A percentile compares a stretch with the other conserved stretches of the same genome.
phyloP scores from a whole-genome alignment of 2,329 filamentous ascomycete genomes.

The Emmonsia crescens region DNA sequence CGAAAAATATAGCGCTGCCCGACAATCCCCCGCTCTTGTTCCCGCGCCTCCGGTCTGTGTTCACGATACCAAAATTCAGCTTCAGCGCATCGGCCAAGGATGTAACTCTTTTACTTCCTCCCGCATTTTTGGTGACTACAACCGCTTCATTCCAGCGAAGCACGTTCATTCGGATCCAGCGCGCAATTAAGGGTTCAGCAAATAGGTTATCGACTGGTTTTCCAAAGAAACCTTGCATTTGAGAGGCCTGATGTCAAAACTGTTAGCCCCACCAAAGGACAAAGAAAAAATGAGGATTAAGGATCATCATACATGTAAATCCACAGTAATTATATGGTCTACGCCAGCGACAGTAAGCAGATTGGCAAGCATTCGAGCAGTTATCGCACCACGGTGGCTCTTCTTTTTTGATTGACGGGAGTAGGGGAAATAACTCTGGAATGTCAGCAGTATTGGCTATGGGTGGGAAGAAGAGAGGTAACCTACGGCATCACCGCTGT shows the following conservation, averaged over 20 bases:
- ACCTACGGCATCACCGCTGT: constrained; percentile 40
- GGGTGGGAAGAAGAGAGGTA: constrained; percentile 12
- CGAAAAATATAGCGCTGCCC: constrained; percentile 66
- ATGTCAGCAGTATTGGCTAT: constrained; percentile 25
- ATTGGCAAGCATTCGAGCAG: constrained; percentile 93
- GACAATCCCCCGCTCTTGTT: constrained; percentile 49
- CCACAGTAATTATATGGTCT: constrained; percentile 94
- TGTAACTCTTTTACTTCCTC: constrained; percentile 92
- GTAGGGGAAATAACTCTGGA: constrained; percentile 78
- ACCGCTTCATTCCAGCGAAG: constrained; percentile 78
- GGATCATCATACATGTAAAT: constrained; percentile 60
- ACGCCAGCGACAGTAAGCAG: constrained; percentile 86
- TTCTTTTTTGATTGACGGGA: constrained; percentile 99
- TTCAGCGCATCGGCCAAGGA: constrained; percentile 92
- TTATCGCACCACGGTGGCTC: constrained; percentile 89
- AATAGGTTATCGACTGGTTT: constrained; percentile 96
- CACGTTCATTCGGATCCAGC: constrained; percentile 89
- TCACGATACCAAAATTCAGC: constrained; percentile 91
- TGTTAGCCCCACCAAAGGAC: neutral
- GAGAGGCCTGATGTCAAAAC: constrained; percentile 49
- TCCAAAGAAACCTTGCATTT: constrained; percentile 99
- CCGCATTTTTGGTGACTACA: constrained; percentile 95
- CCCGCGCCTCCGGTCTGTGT: constrained; percentile 46
- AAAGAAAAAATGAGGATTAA: neutral
- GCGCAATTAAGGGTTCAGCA: constrained; percentile 86